These are phyloP conservation scores for Cladosporium sp. DNA, from an alignment of 2,329 filamentous ascomycete species.

Conservation along the genomic window DNA sequence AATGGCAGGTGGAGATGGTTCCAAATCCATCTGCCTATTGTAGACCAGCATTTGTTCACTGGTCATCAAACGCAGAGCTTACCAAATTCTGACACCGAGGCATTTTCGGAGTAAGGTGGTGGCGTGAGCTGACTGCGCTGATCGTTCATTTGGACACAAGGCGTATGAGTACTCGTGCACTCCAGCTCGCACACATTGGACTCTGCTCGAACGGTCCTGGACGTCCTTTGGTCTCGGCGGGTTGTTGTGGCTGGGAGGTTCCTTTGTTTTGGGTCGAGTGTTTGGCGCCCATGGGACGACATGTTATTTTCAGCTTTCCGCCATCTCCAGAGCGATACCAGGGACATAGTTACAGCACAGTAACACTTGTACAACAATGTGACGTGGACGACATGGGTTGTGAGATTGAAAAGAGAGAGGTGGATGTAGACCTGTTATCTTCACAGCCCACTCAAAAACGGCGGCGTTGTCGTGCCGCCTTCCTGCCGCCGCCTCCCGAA, in stretches of 20 bases:
- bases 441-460: not conserved
- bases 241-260: not conserved
- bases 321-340: not conserved
- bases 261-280: not conserved
- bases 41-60: not conserved
- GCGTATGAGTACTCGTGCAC: not conserved
- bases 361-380: not conserved
- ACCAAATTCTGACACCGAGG: not conserved
- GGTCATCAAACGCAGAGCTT: not conserved
- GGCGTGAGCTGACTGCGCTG: slow-evolving; percentile 3
- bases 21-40: not conserved
- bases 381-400: not conserved
- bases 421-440: not conserved
- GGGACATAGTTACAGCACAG: not conserved
- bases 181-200: not conserved
- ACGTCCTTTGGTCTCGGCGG: not conserved
- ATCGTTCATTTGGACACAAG: not conserved
- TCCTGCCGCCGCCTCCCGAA: not conserved
- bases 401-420: not conserved
- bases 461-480: not conserved
- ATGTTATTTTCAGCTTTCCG: not conserved
- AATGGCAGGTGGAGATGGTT: not conserved
- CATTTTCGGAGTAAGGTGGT: not conserved
- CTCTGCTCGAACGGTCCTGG: not conserved
- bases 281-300: not conserved